Base-by-base conservation (phyloP, 345 rosid genomes). In the Eucalyptus decipiens region DNA sequence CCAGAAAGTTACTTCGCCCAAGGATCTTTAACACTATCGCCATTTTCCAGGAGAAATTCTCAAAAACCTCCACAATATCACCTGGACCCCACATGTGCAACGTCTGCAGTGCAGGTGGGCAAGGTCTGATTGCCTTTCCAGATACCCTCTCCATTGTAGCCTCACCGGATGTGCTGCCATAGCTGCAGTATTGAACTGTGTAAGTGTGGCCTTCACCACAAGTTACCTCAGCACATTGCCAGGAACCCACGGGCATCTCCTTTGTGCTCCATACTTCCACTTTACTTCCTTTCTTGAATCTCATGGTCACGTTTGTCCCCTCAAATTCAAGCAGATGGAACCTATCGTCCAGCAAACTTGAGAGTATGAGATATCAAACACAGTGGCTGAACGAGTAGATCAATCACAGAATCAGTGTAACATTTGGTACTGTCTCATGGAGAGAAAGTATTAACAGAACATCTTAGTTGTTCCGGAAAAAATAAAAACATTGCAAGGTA, bases 31-130 rank as follows among this genome's bases (percentile, higher is more conserved):
- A 93, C 51, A 96, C 91, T 26, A 92, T 94, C 16, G 96, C 99
- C 94, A 95, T 94, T 93, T 94, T 97, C 99, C 99, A 97, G 24
- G 94, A 94, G 90, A 91, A 91, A 89, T 90, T 90, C 49, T 94
- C 90, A 56, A 92, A 93, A 89, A 97, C 97, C 94, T 97, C 99
- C 19, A 96, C 92, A 42, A 96, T 94, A 92, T 97, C 97, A 89
- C 98, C 98, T 67, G 93, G 93, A 89, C 86, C 58, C 97, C 96
- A 96, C 89, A 89, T 88, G 85, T 91, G 93, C 14, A 87, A 86
- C 67, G 89, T 92, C 49, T 89, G 91, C 43, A 60, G 65, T 50
- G 80, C 67, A 17, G 91, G 97, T 88, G 95, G 94, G 88, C 92
- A 90, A 87, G 98, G 98, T 91, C 97, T 93, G 89, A 96, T 92